Conservation (phyloP, 345 rosid species). For the Ceriops zippeliana region DNA sequence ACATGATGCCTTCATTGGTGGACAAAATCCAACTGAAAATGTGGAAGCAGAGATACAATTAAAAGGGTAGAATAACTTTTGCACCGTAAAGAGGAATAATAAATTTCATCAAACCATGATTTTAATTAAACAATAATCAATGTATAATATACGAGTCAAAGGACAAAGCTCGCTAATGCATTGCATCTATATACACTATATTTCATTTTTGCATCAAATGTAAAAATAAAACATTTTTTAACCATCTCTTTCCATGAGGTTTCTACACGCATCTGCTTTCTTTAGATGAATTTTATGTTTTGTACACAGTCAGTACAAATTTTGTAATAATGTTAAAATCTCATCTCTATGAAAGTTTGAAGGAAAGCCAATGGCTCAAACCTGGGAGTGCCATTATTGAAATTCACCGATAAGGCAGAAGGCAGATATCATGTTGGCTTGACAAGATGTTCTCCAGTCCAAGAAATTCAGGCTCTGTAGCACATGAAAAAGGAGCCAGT, state of each 20-base stretch:
- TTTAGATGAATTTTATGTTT: background rate
- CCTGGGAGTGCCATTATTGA: conserved; percentile 26
- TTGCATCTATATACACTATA: no score
- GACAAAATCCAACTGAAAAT: background rate
- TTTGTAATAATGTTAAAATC: background rate
- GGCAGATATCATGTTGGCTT: conserved; percentile 14
- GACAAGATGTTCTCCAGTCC: conserved; percentile 5
- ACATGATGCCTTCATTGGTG: background rate
- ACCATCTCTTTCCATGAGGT: no score
- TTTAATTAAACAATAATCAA: no score
- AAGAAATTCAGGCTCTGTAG: conserved; percentile 9
- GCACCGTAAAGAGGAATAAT: no score
- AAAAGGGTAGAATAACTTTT: no score
- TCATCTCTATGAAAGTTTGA: conserved; percentile 1
- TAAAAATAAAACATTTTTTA: no score
- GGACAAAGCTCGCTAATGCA: no score
- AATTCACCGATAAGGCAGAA: conserved; percentile 11
- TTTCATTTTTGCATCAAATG: no score
- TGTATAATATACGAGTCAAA: background rate
- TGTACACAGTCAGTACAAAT: conserved; percentile 1
- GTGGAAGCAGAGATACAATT: background rate
- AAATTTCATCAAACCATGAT: no score
- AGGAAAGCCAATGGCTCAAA: conserved; percentile 25
- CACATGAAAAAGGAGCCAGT: background rate
- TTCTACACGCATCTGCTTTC: background rate